phyloP scores from a whole-genome alignment of 768 basidiomycete species.

The Hysterangium stoloniferum region DNA sequence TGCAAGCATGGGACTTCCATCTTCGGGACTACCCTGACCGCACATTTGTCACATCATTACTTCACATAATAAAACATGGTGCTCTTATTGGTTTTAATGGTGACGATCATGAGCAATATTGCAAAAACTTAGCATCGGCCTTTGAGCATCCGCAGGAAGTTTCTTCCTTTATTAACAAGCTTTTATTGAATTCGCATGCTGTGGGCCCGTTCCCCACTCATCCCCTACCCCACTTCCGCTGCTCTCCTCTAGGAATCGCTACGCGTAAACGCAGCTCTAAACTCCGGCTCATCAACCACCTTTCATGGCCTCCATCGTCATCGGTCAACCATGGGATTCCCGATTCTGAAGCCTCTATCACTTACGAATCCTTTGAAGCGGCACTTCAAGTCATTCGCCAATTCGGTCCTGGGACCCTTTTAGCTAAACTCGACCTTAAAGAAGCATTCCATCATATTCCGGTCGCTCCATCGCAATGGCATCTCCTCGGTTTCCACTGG shows the following conservation, averaged over 20 bases:
- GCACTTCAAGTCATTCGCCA: background rate
- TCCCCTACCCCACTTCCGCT: conserved; percentile 17
- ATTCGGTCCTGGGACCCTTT: conserved; percentile 22
- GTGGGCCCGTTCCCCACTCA: conserved; percentile 16
- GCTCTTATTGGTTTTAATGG: conserved; percentile 12
- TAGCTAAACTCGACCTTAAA: conserved; percentile 32
- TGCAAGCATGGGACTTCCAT: conserved; percentile 5
- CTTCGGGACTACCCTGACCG: conserved; percentile 12
- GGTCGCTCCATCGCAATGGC: conserved; percentile 24
- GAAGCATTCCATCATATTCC: conserved; percentile 32
- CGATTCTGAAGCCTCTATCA: conserved; percentile 22
- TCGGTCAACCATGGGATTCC: conserved; percentile 23
- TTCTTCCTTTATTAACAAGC: conserved; percentile 11
- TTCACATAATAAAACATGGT: conserved; percentile 12
- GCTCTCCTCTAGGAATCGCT: conserved; percentile 17
- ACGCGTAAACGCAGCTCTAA: conserved; percentile 15
- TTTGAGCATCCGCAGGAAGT: conserved; percentile 11
- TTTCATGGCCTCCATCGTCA: conserved; percentile 16
- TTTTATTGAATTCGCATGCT: conserved; percentile 11
- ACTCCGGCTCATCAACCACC: conserved; percentile 16
- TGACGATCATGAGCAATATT: conserved; percentile 5
- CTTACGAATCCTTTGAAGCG: conserved; percentile 23
- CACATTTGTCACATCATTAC: conserved; percentile 5
- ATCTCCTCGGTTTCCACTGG: conserved; percentile 29
- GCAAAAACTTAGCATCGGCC: conserved; percentile 16